phyloP scores from a whole-genome alignment of 1,284 basidiomycete genomes.

The Cerrena zonata region DNA sequence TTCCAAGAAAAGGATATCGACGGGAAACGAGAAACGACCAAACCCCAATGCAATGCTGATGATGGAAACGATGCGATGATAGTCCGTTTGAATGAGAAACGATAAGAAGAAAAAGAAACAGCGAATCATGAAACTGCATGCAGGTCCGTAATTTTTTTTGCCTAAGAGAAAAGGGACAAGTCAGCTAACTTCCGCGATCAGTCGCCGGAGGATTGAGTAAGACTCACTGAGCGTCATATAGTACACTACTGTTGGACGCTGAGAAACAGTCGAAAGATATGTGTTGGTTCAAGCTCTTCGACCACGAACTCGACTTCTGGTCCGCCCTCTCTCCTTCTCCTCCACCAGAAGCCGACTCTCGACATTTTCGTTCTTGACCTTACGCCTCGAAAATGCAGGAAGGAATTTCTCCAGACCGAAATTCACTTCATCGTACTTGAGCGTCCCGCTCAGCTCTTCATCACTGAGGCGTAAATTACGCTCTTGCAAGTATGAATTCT shows the following conservation, averaged over 20 bases:
- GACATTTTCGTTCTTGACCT: conserved; percentile 12
- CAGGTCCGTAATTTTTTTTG: background rate
- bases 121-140: background rate
- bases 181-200: background rate
- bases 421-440: conserved; percentile 10
- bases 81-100: background rate
- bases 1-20: background rate
- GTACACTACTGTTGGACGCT: background rate
- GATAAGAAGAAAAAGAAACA: background rate
- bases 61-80: background rate
- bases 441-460: conserved; percentile 14
- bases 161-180: background rate
- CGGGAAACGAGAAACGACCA: background rate
- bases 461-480: conserved; percentile 12
- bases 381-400: conserved; percentile 8
- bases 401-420: conserved; percentile 16
- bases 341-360: conserved; percentile 6
- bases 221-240: background rate
- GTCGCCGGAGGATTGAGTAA: background rate
- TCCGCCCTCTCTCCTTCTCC: conserved; percentile 14
- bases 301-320: conserved; percentile 9
- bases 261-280: too few species aligned
- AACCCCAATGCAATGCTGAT: background rate
- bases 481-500: conserved; percentile 8
- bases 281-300: too few species aligned